These are phyloP conservation scores for Fusarium sp. DNA, from an alignment of 2,329 filamentous ascomycete species.

Conservation along the genomic window DNA sequence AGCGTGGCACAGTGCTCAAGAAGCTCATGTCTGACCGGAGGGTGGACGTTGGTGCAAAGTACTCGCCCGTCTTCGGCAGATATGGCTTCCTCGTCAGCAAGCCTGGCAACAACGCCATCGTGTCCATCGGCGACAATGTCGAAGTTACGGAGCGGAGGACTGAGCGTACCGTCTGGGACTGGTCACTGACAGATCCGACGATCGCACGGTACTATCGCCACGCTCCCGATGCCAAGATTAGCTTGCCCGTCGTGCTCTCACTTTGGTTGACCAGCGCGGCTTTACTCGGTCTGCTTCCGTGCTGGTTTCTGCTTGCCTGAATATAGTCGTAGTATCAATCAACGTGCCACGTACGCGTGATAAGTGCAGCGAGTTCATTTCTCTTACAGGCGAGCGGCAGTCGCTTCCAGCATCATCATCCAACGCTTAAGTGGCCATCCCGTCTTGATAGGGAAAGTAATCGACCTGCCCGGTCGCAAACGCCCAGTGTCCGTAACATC, in stretches of 20 bases:
- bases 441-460: constrained; percentile 2
- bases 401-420: background rate
- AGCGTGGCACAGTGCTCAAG: constrained; percentile 72
- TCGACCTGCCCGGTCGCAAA: constrained; percentile 15
- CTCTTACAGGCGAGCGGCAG: constrained; percentile 1
- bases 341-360: constrained; percentile 1
- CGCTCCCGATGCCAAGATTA: constrained; percentile 8
- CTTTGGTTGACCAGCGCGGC: constrained; percentile 28
- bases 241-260: constrained; percentile 21
- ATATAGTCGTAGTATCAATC: constrained; percentile 7
- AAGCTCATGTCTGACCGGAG: constrained; percentile 76
- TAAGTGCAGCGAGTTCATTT: constrained; percentile 5
- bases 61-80: constrained; percentile 76
- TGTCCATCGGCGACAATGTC: constrained; percentile 60
- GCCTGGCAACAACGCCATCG: constrained; percentile 34
- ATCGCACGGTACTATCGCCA: constrained; percentile 41
- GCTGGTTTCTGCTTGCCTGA: constrained; percentile 28
- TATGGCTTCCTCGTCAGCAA: constrained; percentile 69
- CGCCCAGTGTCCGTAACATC: constrained; percentile 23
- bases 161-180: constrained; percentile 65
- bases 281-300: constrained; percentile 26
- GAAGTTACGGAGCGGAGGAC: constrained; percentile 59
- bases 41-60: constrained; percentile 75
- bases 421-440: background rate
- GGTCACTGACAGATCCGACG: constrained; percentile 50